Evolutionary conservation across 495 filamentous ascomycete genomes (phyloP).

Genomic region (Durotheca rogersii): DNA sequence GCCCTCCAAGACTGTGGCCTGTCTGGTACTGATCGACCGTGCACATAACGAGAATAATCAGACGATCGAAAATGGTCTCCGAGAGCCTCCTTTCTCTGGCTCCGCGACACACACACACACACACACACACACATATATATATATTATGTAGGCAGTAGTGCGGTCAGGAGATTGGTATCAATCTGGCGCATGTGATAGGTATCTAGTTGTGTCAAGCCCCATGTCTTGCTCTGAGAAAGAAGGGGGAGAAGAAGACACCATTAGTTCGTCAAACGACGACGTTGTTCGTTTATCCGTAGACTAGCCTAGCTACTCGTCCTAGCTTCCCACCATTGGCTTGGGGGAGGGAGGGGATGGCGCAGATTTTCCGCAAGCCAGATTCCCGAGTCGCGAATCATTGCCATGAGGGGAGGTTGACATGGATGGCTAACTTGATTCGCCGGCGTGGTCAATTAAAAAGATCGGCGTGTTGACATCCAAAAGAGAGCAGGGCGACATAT

Average conservation of each 20-base stretch:
- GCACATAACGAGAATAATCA: no score
- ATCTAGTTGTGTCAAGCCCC: constrained; percentile 7
- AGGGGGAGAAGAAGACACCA: no score
- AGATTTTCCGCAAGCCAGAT: background rate
- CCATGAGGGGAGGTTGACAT: background rate
- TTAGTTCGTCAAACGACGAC: background rate
- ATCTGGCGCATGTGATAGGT: constrained; percentile 1
- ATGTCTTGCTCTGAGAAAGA: constrained; percentile 13
- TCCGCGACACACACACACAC: no score
- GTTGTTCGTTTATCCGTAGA: background rate
- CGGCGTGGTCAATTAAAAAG: constrained; percentile 9
- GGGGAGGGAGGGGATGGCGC: background rate
- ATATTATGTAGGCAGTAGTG: no score
- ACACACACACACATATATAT: no score
- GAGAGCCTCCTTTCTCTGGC: no score
- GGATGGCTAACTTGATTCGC: background rate
- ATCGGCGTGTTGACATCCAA: constrained; percentile 15
- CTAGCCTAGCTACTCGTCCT: no score
- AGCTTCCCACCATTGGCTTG: background rate
- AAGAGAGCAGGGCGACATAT: no score
- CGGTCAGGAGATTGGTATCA: constrained; percentile 8
- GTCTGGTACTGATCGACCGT: no score
- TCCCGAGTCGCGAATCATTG: background rate
- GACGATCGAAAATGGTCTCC: no score
- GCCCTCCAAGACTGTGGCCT: no score